Evolutionary conservation across 2,329 filamentous ascomycete genomes (phyloP).

Genomic region (Ophiostoma montium): DNA sequence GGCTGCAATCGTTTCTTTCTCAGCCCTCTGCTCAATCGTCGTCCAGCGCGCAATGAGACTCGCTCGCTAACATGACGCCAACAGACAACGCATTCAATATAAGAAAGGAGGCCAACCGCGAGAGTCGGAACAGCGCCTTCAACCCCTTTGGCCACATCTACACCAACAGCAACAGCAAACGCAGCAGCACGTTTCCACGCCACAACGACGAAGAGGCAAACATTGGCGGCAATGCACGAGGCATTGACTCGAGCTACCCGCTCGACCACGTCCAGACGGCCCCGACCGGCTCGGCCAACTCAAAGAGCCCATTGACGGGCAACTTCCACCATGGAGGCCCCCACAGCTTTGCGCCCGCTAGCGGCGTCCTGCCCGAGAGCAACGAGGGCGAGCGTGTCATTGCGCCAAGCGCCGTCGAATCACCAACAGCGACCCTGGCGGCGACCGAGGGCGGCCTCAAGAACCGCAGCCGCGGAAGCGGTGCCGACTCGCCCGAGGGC

Average conservation of each 20-base stretch:
- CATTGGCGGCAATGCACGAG: conserved; percentile 14
- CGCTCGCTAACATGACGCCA: conserved; percentile 9
- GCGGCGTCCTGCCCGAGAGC: conserved; percentile 1
- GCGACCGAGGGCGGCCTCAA: conserved; percentile 9
- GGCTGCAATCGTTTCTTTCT: neutral
- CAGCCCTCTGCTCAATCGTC: neutral
- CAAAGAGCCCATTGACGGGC: neutral
- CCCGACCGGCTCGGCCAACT: conserved; percentile 1
- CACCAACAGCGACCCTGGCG: conserved; percentile 4
- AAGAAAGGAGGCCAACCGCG: conserved; percentile 29
- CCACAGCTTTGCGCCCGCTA: neutral
- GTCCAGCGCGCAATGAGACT: neutral
- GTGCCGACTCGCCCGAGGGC: neutral
- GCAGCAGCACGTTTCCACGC: conserved; percentile 20
- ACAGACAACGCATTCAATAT: conserved; percentile 32
- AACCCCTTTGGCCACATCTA: conserved; percentile 30
- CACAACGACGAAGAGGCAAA: conserved; percentile 21
- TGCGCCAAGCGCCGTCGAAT: neutral
- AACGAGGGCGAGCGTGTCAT: neutral
- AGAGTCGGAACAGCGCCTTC: conserved; percentile 28
- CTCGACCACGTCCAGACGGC: conserved; percentile 19
- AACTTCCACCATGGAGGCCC: neutral
- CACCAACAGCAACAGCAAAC: conserved; percentile 2
- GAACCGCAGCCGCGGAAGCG: conserved; percentile 17
- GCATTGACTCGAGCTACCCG: conserved; percentile 12